These are phyloP conservation scores for Colletotrichum camelliae DNA, from an alignment of 2,329 filamentous ascomycete genomes.

Conservation along the genomic window DNA sequence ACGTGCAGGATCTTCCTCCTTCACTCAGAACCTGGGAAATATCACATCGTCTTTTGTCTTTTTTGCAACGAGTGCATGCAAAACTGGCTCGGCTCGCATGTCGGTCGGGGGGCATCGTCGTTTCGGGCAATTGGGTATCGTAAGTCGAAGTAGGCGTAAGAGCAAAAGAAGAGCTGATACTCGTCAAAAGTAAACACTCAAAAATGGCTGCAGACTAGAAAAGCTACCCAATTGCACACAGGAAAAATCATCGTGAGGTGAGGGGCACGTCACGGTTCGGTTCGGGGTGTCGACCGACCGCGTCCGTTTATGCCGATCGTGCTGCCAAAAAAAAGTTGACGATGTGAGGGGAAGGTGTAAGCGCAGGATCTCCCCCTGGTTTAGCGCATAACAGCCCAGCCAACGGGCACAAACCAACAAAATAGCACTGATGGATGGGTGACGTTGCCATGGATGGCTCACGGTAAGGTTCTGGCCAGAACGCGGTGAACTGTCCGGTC, in stretches of 20 bases:
- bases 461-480: neutral
- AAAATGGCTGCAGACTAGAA: neutral
- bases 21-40: constrained; percentile 5
- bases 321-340: neutral
- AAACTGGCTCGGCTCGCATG: constrained; percentile 19
- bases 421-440: neutral
- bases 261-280: neutral
- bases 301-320: neutral
- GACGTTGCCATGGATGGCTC: neutral
- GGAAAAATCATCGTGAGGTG: neutral
- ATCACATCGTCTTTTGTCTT: constrained; percentile 17
- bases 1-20: constrained; percentile 3
- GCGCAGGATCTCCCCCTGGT: neutral
- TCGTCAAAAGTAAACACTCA: fast-evolving
- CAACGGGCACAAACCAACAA: neutral
- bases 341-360: neutral
- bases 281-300: neutral
- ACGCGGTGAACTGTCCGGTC: neutral
- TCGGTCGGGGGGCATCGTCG: constrained; percentile 9
- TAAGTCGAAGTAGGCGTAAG: neutral
- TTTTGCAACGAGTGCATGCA: constrained; percentile 17
- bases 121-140: neutral
- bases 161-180: neutral
- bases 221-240: neutral
- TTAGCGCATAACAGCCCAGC: neutral